phyloP scores from a whole-genome alignment of 805 yeast genomes.

The Torulaspora gathmanii region DNA sequence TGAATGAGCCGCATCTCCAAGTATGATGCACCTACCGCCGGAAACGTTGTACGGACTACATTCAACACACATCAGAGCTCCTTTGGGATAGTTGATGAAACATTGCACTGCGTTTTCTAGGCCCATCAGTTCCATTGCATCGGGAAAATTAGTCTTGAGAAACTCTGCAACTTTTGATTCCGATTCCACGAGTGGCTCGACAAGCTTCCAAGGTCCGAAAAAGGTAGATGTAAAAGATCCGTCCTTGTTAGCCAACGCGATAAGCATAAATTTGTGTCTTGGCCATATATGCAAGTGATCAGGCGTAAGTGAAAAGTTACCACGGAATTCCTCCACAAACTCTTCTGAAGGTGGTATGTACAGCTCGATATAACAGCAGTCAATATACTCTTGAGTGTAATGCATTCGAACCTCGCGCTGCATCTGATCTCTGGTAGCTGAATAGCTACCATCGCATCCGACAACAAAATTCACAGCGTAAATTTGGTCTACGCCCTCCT shows the following conservation, averaged over 20 bases:
- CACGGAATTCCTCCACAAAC: conserved; percentile 23
- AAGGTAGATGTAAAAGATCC: conserved; percentile 88
- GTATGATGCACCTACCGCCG: conserved; percentile 54
- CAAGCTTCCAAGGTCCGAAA: conserved; percentile 72
- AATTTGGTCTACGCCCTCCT: conserved; percentile 18
- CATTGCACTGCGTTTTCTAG: conserved; percentile 46
- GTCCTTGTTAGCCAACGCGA: conserved; percentile 79
- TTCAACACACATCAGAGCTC: conserved; percentile 68
- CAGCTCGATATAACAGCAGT: conserved; percentile 77
- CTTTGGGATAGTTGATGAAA: conserved; percentile 60
- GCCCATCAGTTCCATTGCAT: conserved; percentile 69
- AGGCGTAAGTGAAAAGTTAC: conserved; percentile 54
- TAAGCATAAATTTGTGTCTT: conserved; percentile 76
- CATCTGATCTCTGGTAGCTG: conserved; percentile 64
- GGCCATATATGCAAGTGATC: conserved; percentile 94
- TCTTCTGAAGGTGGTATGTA: conserved; percentile 57
- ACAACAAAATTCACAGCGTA: conserved; percentile 53
- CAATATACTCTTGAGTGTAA: conserved; percentile 70
- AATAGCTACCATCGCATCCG: conserved; percentile 85
- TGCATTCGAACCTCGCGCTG: conserved; percentile 66
- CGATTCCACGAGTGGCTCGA: conserved; percentile 45
- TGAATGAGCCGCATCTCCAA: conserved; percentile 94
- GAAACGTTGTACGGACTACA: conserved; percentile 64
- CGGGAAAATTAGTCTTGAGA: conserved; percentile 61
- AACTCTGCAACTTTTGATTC: conserved; percentile 47